Evolutionary conservation across 2,329 filamentous ascomycete genomes (phyloP), one percentile per base, ranked within the genome.

Genomic region (Penicillium sp.): DNA sequence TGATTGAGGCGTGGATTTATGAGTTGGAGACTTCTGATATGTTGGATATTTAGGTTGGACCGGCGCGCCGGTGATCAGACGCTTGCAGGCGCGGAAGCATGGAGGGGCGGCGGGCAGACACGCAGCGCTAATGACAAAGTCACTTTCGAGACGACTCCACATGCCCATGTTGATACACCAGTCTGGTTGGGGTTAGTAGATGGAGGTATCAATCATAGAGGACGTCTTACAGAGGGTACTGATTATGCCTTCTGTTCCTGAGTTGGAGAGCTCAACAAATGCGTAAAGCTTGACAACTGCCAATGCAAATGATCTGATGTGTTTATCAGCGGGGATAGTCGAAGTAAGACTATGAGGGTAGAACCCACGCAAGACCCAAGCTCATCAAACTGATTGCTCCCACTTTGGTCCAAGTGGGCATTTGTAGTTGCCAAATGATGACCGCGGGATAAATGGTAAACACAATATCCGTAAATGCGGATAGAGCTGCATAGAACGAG

Each of bases 131-230:
- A 36, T 23, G 7, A 36, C 33, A 14, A 30, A 36, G 25, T 36
- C 33, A 15, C 28, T 30, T 13, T 36, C 33, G 15, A 36, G 27
- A 14, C 33, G 7, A 25, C 27, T 36, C 33, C 33, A 35, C 9
- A 35, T 29, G 5, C 11, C 26, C 4, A 36, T 20, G 10, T 15
- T 2, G 25, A 30, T 13, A 3, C 25, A 27, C 12, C 25, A 27
- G 12, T 13, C 12, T n/a, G 10, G 12, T 5, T 5, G 4, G 4
- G 25, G 25, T 27, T 27, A 27, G 25, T n/a, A 16, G 13, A 17
- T 34, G 14, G 23, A n/a, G 4, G 2, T 27, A 6, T 6, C 10
- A n/a, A 11, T 4, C 25, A 22, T 26, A 16, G 13, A n/a, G 11
- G 32, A 16, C 11, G 26, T n/a, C 25, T 27, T 13, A 27, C 25